A percentile compares a stretch with the other conserved stretches of the same genome.
Conservation (phyloP, 2,329 filamentous ascomycete species). For the Fusarium ambrosium region DNA sequence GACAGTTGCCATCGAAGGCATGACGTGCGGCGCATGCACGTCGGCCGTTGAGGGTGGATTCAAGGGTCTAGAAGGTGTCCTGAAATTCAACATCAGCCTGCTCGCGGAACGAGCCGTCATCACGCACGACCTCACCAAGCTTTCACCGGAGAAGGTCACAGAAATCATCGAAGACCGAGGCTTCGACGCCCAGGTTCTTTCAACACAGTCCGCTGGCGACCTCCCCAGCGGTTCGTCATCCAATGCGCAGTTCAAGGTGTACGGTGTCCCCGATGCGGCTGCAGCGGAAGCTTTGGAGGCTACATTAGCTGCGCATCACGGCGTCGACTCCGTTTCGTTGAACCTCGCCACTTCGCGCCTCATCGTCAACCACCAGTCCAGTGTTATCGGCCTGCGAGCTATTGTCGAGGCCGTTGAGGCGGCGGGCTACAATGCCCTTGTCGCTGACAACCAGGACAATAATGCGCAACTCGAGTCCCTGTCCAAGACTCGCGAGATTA, state of each 20-base stretch:
- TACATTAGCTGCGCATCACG: constrained; percentile 73
- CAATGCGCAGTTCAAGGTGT: constrained; percentile 85
- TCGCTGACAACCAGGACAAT: constrained; percentile 94
- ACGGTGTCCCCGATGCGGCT: constrained; percentile 79
- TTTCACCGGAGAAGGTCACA: constrained; percentile 80
- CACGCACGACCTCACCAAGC: constrained; percentile 80
- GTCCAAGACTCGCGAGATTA: constrained; percentile 95
- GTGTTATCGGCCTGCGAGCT: constrained; percentile 80
- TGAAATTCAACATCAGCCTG: constrained; percentile 95
- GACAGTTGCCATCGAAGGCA: constrained; percentile 91
- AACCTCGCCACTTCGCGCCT: constrained; percentile 81
- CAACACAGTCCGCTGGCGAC: constrained; percentile 73
- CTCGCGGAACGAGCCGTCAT: constrained; percentile 93
- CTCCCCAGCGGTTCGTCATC: constrained; percentile 69
- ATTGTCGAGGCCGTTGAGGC: constrained; percentile 87
- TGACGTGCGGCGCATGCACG: constrained; percentile 98
- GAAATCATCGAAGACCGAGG: constrained; percentile 91
- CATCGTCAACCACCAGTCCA: constrained; percentile 79
- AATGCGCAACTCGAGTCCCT: constrained; percentile 96
- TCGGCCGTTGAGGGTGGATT: constrained; percentile 91
- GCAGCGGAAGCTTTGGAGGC: constrained; percentile 81
- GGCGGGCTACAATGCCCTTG: constrained; percentile 88
- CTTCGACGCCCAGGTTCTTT: constrained; percentile 87
- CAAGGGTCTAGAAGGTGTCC: constrained; percentile 78
- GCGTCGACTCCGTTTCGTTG: constrained; percentile 80